These are phyloP conservation scores for Xerocomellus amylosporus DNA, from an alignment of 768 basidiomycete species.

Conservation along the genomic window DNA sequence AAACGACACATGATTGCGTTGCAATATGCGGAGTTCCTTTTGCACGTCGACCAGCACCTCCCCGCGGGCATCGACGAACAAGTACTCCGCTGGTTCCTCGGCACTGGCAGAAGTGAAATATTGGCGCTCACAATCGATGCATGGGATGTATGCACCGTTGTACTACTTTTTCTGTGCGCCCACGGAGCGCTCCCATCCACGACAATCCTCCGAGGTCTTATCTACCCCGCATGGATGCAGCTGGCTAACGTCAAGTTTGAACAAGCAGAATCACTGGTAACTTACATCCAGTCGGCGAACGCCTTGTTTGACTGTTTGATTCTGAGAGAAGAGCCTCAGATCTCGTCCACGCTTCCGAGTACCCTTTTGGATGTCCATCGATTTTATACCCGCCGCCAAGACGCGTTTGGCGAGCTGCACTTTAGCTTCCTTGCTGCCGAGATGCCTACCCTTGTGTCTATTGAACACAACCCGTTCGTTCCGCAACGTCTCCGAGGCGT, in stretches of 20 bases:
- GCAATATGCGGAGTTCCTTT: slow-evolving; percentile 67
- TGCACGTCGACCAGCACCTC: slow-evolving; percentile 75
- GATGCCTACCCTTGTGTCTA: slow-evolving; percentile 66
- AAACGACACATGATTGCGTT: slow-evolving; percentile 53
- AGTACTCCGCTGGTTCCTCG: slow-evolving; percentile 69
- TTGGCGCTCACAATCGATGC: slow-evolving; percentile 54
- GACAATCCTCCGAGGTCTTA: slow-evolving; percentile 66
- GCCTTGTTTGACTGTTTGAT: slow-evolving; percentile 59
- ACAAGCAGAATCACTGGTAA: slow-evolving; percentile 42
- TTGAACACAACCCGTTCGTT: slow-evolving; percentile 61
- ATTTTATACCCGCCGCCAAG: slow-evolving; percentile 64
- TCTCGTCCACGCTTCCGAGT: slow-evolving; percentile 36
- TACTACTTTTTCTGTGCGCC: slow-evolving; percentile 62
- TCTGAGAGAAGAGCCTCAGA: slow-evolving; percentile 48
- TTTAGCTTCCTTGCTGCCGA: slow-evolving; percentile 60
- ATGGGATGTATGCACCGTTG: slow-evolving; percentile 64
- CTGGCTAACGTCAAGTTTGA: slow-evolving; percentile 42
- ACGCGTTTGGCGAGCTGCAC: slow-evolving; percentile 63
- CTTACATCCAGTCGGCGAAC: slow-evolving; percentile 62
- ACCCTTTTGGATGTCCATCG: slow-evolving; percentile 67
- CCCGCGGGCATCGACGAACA: slow-evolving; percentile 68
- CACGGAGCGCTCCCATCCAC: slow-evolving; percentile 69
- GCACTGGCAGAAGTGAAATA: slow-evolving; percentile 63
- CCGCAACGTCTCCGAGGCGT: slow-evolving; percentile 48
- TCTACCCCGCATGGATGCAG: slow-evolving; percentile 76